A percentile compares a stretch with the other conserved stretches of the same genome.
phyloP scores from a whole-genome alignment of 2,329 filamentous ascomycete species.

The Aureobasidium uvarum region DNA sequence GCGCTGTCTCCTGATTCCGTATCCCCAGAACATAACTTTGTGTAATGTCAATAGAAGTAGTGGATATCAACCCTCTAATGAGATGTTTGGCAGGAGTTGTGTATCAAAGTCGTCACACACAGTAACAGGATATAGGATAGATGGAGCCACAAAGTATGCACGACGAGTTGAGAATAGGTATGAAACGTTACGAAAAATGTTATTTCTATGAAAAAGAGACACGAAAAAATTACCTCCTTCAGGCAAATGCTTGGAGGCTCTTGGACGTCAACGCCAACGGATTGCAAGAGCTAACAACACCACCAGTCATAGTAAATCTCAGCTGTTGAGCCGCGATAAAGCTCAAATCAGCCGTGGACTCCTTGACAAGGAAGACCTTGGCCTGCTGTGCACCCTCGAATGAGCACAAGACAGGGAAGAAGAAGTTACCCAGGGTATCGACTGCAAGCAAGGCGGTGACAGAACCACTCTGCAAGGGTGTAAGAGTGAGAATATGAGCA shows the following conservation, averaged over 20 bases:
- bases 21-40: no score
- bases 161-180: not conserved
- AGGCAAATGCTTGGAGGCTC: not conserved
- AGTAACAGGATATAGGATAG: no score
- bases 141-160: not conserved
- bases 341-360: slow-evolving; percentile 18
- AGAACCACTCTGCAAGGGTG: slow-evolving; percentile 1
- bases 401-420: slow-evolving; percentile 28
- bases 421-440: slow-evolving; percentile 27
- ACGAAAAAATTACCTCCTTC: not conserved
- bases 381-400: slow-evolving; percentile 24
- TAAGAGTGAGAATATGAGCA: slow-evolving; percentile 26
- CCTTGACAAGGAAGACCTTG: slow-evolving; percentile 29
- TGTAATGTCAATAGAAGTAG: no score
- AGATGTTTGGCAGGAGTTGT: no score
- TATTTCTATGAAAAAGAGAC: not conserved
- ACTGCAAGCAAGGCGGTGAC: slow-evolving; percentile 27
- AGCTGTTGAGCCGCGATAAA: slow-evolving; percentile 22
- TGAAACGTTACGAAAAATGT: not conserved
- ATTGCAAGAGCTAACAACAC: slow-evolving; percentile 26
- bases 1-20: no score
- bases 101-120: no score
- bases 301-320: slow-evolving; percentile 30
- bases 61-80: no score
- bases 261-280: slow-evolving; percentile 27